Base-by-base conservation (phyloP, 352 stramenopile species). In the Blastocystis hominis region DNA sequence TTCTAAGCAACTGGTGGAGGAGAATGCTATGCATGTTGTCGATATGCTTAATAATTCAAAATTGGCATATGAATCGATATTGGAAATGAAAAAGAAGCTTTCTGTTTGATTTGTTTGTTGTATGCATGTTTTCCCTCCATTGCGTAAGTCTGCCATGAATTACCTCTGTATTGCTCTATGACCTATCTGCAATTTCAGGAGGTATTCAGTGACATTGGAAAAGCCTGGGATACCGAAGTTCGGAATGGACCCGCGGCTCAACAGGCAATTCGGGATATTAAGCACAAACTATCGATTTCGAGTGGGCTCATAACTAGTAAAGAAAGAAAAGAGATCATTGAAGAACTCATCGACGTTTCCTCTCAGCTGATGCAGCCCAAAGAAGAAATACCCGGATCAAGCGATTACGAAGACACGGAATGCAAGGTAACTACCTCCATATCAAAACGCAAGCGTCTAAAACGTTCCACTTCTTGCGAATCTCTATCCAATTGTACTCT, bases 51-150 rank as follows among this genome's bases (percentile, higher is more conserved):
- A 84, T 44, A 5, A 64, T 64, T 30, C 72, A 5, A 3, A 84
- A 38, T 9, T 47, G 4, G 62, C 62, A 38, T 84, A 50, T 44
- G 72, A 64, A 9, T 38, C 53, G 55, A 84, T 84, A n/a, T 2
- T 17, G 0, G 9, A 66, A 54, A n/a, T n/a, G 42, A 50, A n/a
- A 47, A 47, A 34, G 72, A 63, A 68, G 40, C 34, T 10, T 17
- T 30, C 30, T 66, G n/a, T 84, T 20, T 46, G 3, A 3, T 15
- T 70, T 84, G 72, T 84, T 84, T 84, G 72, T 84, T 84, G 20
- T 15, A 40, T n/a, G 5, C 3, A 62, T 53, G 2, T 69, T 84
- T 84, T 84, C 72, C 72, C 72, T 66, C 72, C 72, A 84, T 64
- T 3, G 30, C 20, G 55, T 3, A 42, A 46, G 36, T n/a, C 7